Percentiles rank a stretch among this genome's conserved stretches.
phyloP scores from a whole-genome alignment of 371 early-diverging fungal species.

The Zancudomyces culisetae region DNA sequence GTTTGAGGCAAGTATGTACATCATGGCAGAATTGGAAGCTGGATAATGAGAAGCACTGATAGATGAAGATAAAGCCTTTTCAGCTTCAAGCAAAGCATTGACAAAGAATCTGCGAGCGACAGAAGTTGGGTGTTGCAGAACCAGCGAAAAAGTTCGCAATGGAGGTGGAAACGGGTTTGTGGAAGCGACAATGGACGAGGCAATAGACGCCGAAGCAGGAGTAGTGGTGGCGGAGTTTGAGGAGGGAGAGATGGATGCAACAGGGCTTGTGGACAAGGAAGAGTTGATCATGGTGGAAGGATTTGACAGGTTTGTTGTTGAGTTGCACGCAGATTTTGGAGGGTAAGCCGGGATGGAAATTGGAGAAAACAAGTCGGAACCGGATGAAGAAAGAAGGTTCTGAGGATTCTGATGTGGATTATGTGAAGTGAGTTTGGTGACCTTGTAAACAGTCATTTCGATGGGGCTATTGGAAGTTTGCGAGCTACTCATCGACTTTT shows the following conservation, averaged over 20 bases:
- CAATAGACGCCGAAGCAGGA: not conserved
- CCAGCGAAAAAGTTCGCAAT: not conserved
- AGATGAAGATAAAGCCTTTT: too few relatives aligned
- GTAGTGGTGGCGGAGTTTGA: not conserved
- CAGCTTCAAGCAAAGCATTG: not conserved
- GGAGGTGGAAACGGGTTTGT: not conserved
- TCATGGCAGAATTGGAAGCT: too few relatives aligned
- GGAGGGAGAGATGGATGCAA: not conserved
- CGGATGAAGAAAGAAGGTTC: too few relatives aligned
- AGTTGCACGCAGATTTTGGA: not conserved
- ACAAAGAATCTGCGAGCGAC: not conserved
- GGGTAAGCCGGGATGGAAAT: not conserved
- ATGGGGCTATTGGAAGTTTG: too few relatives aligned
- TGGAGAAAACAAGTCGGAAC: too few relatives aligned
- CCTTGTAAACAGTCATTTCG: too few relatives aligned
- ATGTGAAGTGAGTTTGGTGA: too few relatives aligned
- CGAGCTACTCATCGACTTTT: too few relatives aligned
- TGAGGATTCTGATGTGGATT: too few relatives aligned
- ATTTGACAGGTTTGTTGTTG: not conserved
- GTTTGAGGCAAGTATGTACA: too few relatives aligned
- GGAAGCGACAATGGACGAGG: not conserved
- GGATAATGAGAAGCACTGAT: too few relatives aligned
- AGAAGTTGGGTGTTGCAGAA: conserved; percentile 1
- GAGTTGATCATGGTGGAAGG: not conserved
- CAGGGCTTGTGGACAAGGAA: not conserved